A percentile compares a stretch with the other conserved stretches of the same genome.
phyloP scores from a whole-genome alignment of 2,329 filamentous ascomycete genomes.

The Dothideomycetidae sp. region DNA sequence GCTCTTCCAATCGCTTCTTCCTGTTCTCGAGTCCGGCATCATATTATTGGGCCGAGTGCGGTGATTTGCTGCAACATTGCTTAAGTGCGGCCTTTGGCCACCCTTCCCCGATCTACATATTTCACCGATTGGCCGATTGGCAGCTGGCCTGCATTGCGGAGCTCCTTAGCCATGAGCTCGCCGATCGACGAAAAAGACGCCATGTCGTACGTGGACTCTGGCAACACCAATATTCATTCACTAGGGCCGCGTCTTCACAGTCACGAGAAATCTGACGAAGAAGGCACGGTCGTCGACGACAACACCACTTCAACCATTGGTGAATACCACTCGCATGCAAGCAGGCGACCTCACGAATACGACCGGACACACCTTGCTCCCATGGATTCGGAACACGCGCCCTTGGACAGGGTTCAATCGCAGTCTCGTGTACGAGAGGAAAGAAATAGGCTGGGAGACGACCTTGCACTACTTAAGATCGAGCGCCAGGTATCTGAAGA shows the following conservation, averaged over 20 bases:
- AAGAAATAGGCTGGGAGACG: constrained; percentile 48
- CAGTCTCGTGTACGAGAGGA: constrained; percentile 46
- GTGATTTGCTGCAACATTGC: no score
- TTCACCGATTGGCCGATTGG: no score
- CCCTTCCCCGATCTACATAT: no score
- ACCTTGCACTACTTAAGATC: constrained; percentile 49
- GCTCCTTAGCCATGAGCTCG: constrained; percentile 20
- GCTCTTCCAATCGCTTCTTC: no score
- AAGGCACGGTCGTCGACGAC: constrained; percentile 23
- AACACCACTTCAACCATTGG: neutral
- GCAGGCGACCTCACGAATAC: constrained; percentile 3
- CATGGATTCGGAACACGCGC: constrained; percentile 20
- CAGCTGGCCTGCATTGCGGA: no score
- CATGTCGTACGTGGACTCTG: constrained; percentile 18
- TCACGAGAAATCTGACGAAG: constrained; percentile 22
- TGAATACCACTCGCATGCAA: constrained; percentile 12
- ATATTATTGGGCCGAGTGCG: no score
- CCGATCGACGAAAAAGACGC: constrained; percentile 22
- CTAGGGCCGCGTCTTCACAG: constrained; percentile 10
- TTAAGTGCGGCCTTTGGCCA: no score
- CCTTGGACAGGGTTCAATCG: constrained; percentile 37
- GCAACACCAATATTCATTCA: constrained; percentile 11
- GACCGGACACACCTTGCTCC: constrained; percentile 5
- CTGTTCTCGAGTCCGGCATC: no score
- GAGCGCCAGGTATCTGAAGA: constrained; percentile 44